Evolutionary conservation across 805 yeast species (phyloP), one percentile per base, ranked within the genome.

Genomic region (Ogataea thermomethanolica): DNA sequence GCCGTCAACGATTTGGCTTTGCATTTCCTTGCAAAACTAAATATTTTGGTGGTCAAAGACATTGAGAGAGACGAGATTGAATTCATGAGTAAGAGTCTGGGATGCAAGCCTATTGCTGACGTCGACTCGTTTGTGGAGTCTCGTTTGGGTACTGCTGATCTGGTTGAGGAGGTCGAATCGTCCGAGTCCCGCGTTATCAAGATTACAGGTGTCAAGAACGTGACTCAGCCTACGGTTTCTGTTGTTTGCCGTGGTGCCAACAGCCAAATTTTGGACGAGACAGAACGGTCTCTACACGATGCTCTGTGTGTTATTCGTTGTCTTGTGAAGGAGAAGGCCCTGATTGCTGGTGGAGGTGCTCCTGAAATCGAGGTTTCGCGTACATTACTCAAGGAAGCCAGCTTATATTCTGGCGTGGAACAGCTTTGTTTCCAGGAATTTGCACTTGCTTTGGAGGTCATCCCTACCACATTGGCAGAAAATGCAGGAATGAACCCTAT

Each of bases 341-440:
- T 85, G 59, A 89, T 93, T 67, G 96, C 98, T 10, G 99, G 99
- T 55, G 99, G 99, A 49, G 99, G 98, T 55, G 98, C 99, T 5
- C 95, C 98, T 33, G 97, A 89, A 66, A 79, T 89, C 50, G 96
- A 90, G 69, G 81, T 87, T 7, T 79, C 96, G 8, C 78, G 91
- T 48, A 76, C 76, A 10, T 67, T 89, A 50, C 69, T 76, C 52
- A 79, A 78, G 51, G 95, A 88, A 62, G 74, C 95, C 23, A 73
- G 79, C 49, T 68, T 76, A 38, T 70, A 84, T 50, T 76, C 85
- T 13, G 97, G 97, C 36, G 85, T 87, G 8, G 95, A 89, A 63
- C 90, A 91, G 41, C 78, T 87, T 49, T 90, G 95, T 53, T 90
- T 86, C 79, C 82, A 80, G 58, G 96, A 90, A 66, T 89, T 84